phyloP scores from a whole-genome alignment of 202 grass and related monocot species.

The Elaeis oleifera region DNA sequence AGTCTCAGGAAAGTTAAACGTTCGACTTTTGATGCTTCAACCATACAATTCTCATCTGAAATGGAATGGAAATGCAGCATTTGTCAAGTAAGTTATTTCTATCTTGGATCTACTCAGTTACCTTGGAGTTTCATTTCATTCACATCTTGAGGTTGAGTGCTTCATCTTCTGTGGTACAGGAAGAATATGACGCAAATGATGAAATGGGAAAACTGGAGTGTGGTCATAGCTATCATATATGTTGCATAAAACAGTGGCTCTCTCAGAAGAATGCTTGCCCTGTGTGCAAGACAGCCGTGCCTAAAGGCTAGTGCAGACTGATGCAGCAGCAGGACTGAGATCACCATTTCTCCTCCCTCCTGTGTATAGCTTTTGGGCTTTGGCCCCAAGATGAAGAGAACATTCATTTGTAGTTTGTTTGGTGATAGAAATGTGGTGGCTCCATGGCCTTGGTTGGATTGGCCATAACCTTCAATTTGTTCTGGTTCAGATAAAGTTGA shows the following conservation, averaged over 20 bases:
- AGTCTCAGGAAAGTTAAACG: slow-evolving; percentile 46
- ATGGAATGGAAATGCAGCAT: slow-evolving; percentile 62
- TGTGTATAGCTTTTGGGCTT: too few species aligned
- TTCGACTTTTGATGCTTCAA: slow-evolving; percentile 33
- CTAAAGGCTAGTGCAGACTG: slow-evolving; percentile 25
- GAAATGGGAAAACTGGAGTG: slow-evolving; percentile 69
- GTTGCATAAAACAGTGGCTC: slow-evolving; percentile 95
- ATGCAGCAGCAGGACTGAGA: too few species aligned
- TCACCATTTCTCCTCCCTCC: too few species aligned
- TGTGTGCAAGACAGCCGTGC: slow-evolving; percentile 62
- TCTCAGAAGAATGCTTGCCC: slow-evolving; percentile 84
- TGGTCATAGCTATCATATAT: slow-evolving; percentile 72
- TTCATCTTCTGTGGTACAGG: slow-evolving; percentile 35
- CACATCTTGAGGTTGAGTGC: neutral
- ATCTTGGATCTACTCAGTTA: neutral
- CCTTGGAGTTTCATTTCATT: neutral
- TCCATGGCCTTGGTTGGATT: too few species aligned
- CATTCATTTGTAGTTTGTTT: too few species aligned
- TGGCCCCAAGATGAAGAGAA: too few species aligned
- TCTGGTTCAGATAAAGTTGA: too few species aligned
- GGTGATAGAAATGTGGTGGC: too few species aligned
- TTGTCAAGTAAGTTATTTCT: slow-evolving; percentile 51
- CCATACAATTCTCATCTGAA: slow-evolving; percentile 42
- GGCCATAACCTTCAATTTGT: too few species aligned
- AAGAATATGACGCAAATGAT: slow-evolving; percentile 60